Conservation (phyloP, 208 protist genomes). For the Leishmania mexicana region DNA sequence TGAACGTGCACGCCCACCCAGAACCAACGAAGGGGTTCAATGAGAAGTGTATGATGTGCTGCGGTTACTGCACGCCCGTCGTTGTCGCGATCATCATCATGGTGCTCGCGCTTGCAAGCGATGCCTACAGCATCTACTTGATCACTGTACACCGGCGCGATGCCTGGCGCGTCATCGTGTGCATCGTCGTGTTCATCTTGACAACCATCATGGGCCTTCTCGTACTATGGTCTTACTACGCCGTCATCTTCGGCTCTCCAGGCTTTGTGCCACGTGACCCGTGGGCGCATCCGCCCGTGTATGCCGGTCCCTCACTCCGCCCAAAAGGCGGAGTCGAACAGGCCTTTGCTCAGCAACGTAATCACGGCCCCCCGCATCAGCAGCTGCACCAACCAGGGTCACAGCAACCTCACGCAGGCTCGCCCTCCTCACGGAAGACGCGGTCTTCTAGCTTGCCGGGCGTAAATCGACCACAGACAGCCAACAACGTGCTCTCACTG, state of each 20-base stretch:
- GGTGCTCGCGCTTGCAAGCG: constrained; percentile 23
- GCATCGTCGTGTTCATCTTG: constrained; percentile 44
- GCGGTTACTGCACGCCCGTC: constrained; percentile 47
- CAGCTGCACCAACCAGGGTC: neutral
- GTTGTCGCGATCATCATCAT: constrained; percentile 48
- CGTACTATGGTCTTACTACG: constrained; percentile 49
- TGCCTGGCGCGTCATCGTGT: constrained; percentile 49
- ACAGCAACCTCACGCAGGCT: neutral
- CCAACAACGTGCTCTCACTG: neutral
- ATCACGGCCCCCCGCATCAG: neutral
- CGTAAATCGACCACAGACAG: neutral
- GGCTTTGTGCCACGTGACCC: constrained; percentile 55
- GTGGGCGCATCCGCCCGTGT: constrained; percentile 55
- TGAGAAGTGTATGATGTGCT: constrained; percentile 46
- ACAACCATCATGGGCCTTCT: constrained; percentile 13
- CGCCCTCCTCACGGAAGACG: neutral
- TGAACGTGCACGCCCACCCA: constrained; percentile 44
- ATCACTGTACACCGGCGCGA: constrained; percentile 29
- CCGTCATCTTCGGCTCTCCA: constrained; percentile 48
- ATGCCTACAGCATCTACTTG: constrained; percentile 43
- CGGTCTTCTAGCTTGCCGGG: neutral
- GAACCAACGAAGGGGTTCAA: constrained; percentile 23
- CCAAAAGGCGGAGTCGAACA: neutral
- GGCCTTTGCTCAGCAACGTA: neutral
- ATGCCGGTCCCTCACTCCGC: constrained; percentile 9